Evolutionary conservation across 1,139 yeast genomes (phyloP).

Genomic region (Pichia sp.): DNA sequence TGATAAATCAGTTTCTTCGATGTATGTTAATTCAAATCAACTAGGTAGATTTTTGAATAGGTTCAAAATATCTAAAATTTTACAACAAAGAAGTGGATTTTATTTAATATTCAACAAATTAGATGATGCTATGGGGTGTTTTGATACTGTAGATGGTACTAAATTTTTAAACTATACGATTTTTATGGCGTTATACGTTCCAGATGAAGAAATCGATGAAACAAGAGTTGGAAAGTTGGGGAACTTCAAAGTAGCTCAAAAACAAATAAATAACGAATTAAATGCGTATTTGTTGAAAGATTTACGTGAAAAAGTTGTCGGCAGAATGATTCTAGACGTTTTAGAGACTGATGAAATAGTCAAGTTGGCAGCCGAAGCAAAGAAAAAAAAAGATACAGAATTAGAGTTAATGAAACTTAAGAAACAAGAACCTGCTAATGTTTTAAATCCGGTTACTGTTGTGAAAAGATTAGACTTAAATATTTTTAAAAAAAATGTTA

Average conservation of each 20-base stretch:
- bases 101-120: conserved; percentile 62
- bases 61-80: conserved; percentile 61
- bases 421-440: conserved; percentile 10
- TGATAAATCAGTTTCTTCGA: conserved; percentile 48
- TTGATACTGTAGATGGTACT: conserved; percentile 59
- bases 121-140: conserved; percentile 61
- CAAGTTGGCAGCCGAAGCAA: conserved; percentile 38
- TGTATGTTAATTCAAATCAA: conserved; percentile 46
- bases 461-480: conserved; percentile 14
- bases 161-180: conserved; percentile 43
- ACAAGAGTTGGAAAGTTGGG: conserved; percentile 24
- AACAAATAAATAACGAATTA: conserved; percentile 56
- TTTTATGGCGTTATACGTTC: conserved; percentile 47
- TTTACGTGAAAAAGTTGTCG: conserved; percentile 66
- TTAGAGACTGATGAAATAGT: conserved; percentile 59
- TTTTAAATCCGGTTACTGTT: conserved; percentile 7
- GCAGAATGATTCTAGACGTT: conserved; percentile 60
- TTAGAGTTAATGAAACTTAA: conserved; percentile 19
- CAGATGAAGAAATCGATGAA: conserved; percentile 22
- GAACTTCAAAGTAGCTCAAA: conserved; percentile 36
- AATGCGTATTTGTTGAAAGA: conserved; percentile 61
- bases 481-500: conserved; percentile 8
- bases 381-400: conserved; percentile 33
- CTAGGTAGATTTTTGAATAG: conserved; percentile 45
- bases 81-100: conserved; percentile 60